Conservation (phyloP, 495 filamentous ascomycete species). For the Xeromyces bisporus region DNA sequence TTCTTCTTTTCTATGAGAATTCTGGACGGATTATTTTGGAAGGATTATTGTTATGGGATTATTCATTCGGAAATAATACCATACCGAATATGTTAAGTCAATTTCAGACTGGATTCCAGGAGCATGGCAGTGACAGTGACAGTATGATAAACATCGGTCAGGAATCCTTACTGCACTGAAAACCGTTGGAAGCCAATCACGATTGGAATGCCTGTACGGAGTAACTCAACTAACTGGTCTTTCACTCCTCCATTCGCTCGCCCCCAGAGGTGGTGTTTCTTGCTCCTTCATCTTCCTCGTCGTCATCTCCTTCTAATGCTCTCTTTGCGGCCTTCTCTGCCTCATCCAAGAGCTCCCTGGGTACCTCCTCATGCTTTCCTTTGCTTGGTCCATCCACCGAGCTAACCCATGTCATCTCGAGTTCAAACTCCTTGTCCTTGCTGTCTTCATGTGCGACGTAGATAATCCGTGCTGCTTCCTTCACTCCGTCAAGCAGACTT, state of each 20-base stretch:
- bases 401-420: slow-evolving; percentile 98
- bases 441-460: slow-evolving; percentile 94
- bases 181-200: no score
- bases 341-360: slow-evolving; percentile 73
- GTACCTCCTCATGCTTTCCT: slow-evolving; percentile 80
- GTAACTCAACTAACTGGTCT: slow-evolving; percentile 13
- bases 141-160: no score
- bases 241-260: slow-evolving; percentile 64
- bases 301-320: slow-evolving; percentile 51
- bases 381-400: slow-evolving; percentile 67
- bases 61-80: no score
- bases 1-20: no score
- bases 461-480: slow-evolving; percentile 92
- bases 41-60: no score
- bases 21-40: no score
- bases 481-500: slow-evolving; percentile 74
- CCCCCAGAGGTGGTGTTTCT: slow-evolving; percentile 30
- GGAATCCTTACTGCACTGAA: no score
- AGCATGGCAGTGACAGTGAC: no score
- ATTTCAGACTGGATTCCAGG: no score
- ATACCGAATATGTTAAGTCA: no score
- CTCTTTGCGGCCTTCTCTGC: slow-evolving; percentile 73
- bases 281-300: slow-evolving; percentile 52
- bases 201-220: no score
- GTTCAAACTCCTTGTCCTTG: slow-evolving; percentile 96